Base-by-base conservation (phyloP, 1,139 yeast species). In the Pichia sp. region DNA sequence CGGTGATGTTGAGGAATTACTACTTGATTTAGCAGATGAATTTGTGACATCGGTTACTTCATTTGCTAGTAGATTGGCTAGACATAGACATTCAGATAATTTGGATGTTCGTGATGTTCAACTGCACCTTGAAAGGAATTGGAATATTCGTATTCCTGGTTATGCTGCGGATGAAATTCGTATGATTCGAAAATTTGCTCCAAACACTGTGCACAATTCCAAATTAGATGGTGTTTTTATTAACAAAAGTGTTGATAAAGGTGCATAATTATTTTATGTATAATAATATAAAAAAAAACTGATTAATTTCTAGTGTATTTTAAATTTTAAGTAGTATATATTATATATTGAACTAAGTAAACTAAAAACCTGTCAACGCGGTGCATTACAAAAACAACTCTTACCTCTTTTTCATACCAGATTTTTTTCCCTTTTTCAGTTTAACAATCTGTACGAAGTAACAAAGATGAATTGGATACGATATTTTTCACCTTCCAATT, bases 81-180 rank as follows among this genome's bases (percentile, higher is more conserved):
- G 92, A 62, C 97, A 90, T 59, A 76, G 98, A 53, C 87, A 87
- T 61, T 78, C 87, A n/a, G 96, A 90, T 51, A 76, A 81, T 41
- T 70, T 92, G 36, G 97, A 92, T 57, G 87, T 86, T 22, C 80
- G 82, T 57, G 98, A 92, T 62, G 78, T 94, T 42, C 98, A 92
- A 65, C 67, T 92, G 47, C 96, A 92, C 62, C 70, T 92, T 56
- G 98, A 94, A 59, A 78, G 90, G 55, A 92, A 90, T 62, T 92
- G 97, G 97, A 90, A 90, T 62, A 87, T 92, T 50, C 76, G 95
- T 55, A 78, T 92, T 28, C 97, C 98, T 0, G 98, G 98, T 2
- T 87, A 82, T 63, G 78, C 95, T 20, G 78, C 87, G 54, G 98
- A 92, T 64, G 97, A 90, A 59, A 83, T 90, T 39, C 74, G 95